A percentile compares a stretch with the other conserved stretches of the same genome.
These are phyloP conservation scores for Ustilago loliicola DNA, from an alignment of 1,284 basidiomycete genomes.

Conservation along the genomic window DNA sequence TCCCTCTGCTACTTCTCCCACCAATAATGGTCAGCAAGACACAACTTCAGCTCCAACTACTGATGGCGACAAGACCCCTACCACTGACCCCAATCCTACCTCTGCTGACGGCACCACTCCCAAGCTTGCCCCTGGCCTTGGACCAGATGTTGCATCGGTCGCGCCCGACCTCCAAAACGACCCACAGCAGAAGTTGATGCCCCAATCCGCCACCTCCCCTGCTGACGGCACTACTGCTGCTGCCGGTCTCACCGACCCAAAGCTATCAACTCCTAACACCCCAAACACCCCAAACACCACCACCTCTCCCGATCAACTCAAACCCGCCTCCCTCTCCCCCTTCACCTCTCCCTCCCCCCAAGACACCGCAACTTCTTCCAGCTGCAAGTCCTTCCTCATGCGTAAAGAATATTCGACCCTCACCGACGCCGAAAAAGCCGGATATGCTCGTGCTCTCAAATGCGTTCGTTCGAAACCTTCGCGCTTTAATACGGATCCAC, in stretches of 20 bases:
- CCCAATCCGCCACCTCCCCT: conserved; percentile 3
- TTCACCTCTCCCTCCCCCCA: neutral
- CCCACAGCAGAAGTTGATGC: conserved; percentile 17
- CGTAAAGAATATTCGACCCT: conserved; percentile 43
- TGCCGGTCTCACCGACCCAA: neutral
- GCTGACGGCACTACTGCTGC: no score
- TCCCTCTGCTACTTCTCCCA: no score
- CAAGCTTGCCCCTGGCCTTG: conserved; percentile 20
- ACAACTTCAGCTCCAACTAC: neutral
- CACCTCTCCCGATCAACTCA: neutral
- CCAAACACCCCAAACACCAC: neutral
- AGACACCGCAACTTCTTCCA: neutral
- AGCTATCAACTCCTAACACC: neutral
- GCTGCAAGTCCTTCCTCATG: neutral
- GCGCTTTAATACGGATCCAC: conserved; percentile 17
- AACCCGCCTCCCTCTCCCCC: neutral
- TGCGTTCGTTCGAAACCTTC: conserved; percentile 42
- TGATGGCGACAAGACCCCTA: neutral
- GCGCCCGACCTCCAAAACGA: conserved; percentile 23
- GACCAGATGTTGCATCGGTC: conserved; percentile 14
- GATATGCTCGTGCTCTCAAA: conserved; percentile 27
- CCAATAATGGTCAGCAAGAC: neutral
- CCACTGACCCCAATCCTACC: neutral
- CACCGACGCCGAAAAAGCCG: conserved; percentile 20
- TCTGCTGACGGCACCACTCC: neutral